Percentiles rank a stretch among this genome's conserved stretches.
phyloP scores from a whole-genome alignment of 768 basidiomycete species.

The Suillus brevipes region DNA sequence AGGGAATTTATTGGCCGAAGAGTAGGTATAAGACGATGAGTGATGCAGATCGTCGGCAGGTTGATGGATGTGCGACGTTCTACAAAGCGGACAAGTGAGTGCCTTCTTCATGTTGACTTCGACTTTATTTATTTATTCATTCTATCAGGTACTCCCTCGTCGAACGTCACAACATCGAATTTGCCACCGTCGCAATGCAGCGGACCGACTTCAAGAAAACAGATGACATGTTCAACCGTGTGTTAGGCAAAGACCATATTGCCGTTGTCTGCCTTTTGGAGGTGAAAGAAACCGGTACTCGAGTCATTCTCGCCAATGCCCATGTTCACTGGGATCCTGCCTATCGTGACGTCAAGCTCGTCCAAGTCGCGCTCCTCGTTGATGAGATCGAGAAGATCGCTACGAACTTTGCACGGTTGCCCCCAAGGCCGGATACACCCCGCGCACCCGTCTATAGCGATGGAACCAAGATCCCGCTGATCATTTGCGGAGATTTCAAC shows the following conservation, averaged over 20 bases:
- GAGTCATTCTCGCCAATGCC: constrained; percentile 85
- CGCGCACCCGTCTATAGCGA: constrained; percentile 68
- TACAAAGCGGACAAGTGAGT: constrained; percentile 87
- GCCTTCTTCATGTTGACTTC: constrained; percentile 2
- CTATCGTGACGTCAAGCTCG: constrained; percentile 95
- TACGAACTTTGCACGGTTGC: constrained; percentile 79
- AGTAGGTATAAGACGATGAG: constrained; percentile 92
- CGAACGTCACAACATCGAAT: constrained; percentile 92
- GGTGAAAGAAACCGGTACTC: constrained; percentile 81
- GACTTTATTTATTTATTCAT: constrained; percentile 3
- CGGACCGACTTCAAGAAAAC: constrained; percentile 94
- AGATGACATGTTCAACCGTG: constrained; percentile 99
- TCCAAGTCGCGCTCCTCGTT: constrained; percentile 88
- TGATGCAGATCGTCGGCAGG: constrained; percentile 78
- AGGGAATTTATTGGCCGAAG: constrained; percentile 90
- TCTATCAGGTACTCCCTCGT: constrained; percentile 79
- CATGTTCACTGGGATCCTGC: constrained; percentile 94
- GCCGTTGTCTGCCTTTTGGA: constrained; percentile 87
- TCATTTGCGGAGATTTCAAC: constrained; percentile 97
- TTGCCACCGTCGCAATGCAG: constrained; percentile 89
- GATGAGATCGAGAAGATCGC: constrained; percentile 94
- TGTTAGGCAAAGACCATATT: constrained; percentile 92
- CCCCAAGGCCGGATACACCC: constrained; percentile 49
- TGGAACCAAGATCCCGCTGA: constrained; percentile 84
- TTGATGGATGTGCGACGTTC: constrained; percentile 97